These are phyloP conservation scores for Kokia cookei DNA, from an alignment of 441 rosid genomes.

Conservation along the genomic window DNA sequence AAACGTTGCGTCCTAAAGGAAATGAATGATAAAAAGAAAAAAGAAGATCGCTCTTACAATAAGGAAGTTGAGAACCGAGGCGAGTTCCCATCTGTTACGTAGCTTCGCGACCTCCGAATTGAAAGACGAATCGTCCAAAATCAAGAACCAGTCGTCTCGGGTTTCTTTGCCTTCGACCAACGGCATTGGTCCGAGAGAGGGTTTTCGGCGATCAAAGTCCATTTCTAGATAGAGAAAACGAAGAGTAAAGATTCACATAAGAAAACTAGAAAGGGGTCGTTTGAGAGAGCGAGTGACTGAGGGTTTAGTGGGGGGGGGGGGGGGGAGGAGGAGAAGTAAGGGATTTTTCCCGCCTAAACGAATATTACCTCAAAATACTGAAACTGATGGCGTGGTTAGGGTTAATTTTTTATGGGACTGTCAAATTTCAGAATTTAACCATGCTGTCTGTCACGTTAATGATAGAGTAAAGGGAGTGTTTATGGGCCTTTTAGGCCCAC, in stretches of 20 bases:
- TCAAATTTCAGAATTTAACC: neutral
- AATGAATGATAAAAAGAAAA: neutral
- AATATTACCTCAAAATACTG: neutral
- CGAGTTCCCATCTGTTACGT: conserved; percentile 88
- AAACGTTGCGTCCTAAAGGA: neutral
- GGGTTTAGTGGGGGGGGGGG: neutral
- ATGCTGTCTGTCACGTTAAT: too few species aligned
- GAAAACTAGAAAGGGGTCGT: neutral
- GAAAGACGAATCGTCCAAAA: conserved; percentile 20
- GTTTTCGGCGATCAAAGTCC: conserved; percentile 30
- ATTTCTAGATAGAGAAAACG: conserved; percentile 19
- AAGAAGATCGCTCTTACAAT: conserved; percentile 28
- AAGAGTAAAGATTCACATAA: neutral
- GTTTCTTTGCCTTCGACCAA: neutral
- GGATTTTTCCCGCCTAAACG: conserved; percentile 40
- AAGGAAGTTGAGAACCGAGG: conserved; percentile 78
- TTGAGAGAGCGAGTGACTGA: neutral
- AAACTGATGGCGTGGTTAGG: neutral
- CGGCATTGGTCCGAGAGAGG: conserved; percentile 2
- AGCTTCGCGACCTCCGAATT: conserved; percentile 40
- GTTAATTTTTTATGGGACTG: neutral
- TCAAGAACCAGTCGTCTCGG: conserved; percentile 11
- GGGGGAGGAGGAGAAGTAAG: neutral
- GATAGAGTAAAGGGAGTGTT: too few species aligned
- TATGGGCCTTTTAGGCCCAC: too few species aligned